Percentiles rank a stretch among this genome's conserved stretches.
These are phyloP conservation scores for Petrea volubilis DNA, from an alignment of 257 asterid genomes.

Conservation along the genomic window DNA sequence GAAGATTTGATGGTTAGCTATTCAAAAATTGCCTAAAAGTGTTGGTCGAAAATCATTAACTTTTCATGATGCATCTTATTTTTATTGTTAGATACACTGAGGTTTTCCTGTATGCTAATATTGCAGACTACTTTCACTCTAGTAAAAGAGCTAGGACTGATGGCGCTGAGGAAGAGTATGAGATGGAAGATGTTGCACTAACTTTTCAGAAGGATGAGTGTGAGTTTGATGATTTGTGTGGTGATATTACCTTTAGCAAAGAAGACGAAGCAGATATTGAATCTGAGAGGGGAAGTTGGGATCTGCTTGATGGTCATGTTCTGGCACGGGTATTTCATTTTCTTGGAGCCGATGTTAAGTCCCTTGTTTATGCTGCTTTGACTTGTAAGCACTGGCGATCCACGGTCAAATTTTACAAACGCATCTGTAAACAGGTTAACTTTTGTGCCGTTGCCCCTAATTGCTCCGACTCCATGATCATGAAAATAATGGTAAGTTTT, in stretches of 20 bases:
- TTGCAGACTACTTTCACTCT: constrained; percentile 67
- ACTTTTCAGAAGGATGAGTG: constrained; percentile 40
- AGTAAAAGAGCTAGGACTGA: constrained; percentile 68
- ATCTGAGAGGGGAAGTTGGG: constrained; percentile 67
- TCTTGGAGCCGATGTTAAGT: constrained; percentile 81
- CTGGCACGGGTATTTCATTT: constrained; percentile 91
- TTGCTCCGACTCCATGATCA: constrained; percentile 61
- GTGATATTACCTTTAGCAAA: constrained; percentile 47
- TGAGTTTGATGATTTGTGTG: constrained; percentile 70
- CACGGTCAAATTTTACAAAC: constrained; percentile 60
- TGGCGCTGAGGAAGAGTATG: constrained; percentile 66
- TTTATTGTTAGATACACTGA: constrained; percentile 11
- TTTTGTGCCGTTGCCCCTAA: constrained; percentile 56
- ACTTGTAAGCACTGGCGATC: constrained; percentile 96
- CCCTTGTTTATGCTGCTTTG: constrained; percentile 67
- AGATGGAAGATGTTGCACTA: constrained; percentile 50
- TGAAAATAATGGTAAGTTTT: constrained; percentile 67
- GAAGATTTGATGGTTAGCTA: not conserved
- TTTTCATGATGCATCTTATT: not conserved
- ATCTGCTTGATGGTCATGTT: constrained; percentile 64
- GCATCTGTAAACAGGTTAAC: constrained; percentile 71
- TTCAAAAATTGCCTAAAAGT: not conserved
- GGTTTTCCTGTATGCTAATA: constrained; percentile 24
- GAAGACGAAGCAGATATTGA: constrained; percentile 41
- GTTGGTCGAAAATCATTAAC: not conserved